Evolutionary conservation across 139 green algal genomes (phyloP).

Genomic region (Pleodorina starrii): DNA sequence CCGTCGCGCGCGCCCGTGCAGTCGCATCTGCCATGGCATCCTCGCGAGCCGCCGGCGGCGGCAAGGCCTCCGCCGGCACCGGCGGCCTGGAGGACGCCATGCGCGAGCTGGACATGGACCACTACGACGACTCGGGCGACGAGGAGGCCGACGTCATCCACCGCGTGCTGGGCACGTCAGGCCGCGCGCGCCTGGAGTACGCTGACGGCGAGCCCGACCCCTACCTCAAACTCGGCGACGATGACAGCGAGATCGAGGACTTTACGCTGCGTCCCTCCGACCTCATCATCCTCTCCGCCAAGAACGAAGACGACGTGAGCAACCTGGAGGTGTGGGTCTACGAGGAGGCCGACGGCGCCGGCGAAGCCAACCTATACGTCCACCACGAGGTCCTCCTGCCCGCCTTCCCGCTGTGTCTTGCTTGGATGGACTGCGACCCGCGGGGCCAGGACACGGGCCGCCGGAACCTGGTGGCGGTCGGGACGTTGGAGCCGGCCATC

Average conservation of each 20-base stretch:
- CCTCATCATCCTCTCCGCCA: constrained; percentile 90
- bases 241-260: constrained; percentile 82
- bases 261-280: constrained; percentile 82
- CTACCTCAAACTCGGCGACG: constrained; percentile 74
- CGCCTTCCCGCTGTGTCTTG: constrained; percentile 92
- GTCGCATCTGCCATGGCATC: constrained; percentile 39
- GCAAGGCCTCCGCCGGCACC: background rate
- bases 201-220: constrained; percentile 76
- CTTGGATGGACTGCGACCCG: constrained; percentile 89
- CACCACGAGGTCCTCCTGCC: constrained; percentile 97
- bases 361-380: constrained; percentile 91
- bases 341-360: constrained; percentile 81
- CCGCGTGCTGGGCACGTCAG: constrained; percentile 52
- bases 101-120: constrained; percentile 96
- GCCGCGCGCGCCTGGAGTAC: constrained; percentile 31
- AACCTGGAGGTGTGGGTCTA: constrained; percentile 98
- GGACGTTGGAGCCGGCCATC: constrained; percentile 94
- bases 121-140: constrained; percentile 92
- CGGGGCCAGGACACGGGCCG: constrained; percentile 6
- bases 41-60: constrained; percentile 20
- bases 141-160: constrained; percentile 61
- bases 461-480: constrained; percentile 90
- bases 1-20: background rate
- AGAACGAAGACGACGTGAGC: constrained; percentile 95
- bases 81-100: constrained; percentile 63